phyloP scores from a whole-genome alignment of 2,329 filamentous ascomycete species.

The Elsinoe necatrix region DNA sequence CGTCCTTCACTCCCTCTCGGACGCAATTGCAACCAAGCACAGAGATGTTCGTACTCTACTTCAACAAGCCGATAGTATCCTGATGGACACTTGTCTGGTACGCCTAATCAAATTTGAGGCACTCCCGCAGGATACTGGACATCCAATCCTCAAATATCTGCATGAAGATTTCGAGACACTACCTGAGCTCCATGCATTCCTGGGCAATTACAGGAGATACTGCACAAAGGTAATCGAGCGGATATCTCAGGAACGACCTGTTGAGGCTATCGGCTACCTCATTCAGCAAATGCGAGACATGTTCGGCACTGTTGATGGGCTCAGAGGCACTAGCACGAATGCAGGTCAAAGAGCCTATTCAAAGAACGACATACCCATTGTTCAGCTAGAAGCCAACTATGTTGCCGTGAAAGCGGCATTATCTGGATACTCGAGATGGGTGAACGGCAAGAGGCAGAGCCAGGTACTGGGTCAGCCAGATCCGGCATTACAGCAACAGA shows the following conservation, averaged over 20 bases:
- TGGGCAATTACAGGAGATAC: conserved; percentile 91
- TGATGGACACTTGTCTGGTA: conserved; percentile 75
- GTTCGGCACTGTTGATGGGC: conserved; percentile 47
- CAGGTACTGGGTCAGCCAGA: conserved; percentile 45
- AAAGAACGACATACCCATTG: conserved; percentile 61
- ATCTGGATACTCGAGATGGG: conserved; percentile 83
- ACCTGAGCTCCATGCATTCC: conserved; percentile 87
- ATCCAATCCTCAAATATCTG: conserved; percentile 72
- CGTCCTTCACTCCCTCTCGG: conserved; percentile 81
- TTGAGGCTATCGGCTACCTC: conserved; percentile 81
- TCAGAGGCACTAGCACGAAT: conserved; percentile 37
- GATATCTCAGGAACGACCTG: conserved; percentile 71
- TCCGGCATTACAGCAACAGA: conserved; percentile 2
- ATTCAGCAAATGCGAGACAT: conserved; percentile 68
- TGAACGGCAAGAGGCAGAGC: conserved; percentile 33
- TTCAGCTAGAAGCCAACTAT: conserved; percentile 81
- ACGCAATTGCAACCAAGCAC: conserved; percentile 63
- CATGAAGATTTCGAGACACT: conserved; percentile 91
- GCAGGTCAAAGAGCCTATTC: conserved; percentile 35
- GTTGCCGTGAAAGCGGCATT: conserved; percentile 81
- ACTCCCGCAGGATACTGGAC: conserved; percentile 70
- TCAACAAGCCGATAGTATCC: conserved; percentile 57
- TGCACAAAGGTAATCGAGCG: conserved; percentile 79
- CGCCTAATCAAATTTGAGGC: conserved; percentile 82
- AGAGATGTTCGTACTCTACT: conserved; percentile 57